These are phyloP conservation scores for Metschnikowia lachancei DNA, from an alignment of 805 yeast species.

Conservation along the genomic window DNA sequence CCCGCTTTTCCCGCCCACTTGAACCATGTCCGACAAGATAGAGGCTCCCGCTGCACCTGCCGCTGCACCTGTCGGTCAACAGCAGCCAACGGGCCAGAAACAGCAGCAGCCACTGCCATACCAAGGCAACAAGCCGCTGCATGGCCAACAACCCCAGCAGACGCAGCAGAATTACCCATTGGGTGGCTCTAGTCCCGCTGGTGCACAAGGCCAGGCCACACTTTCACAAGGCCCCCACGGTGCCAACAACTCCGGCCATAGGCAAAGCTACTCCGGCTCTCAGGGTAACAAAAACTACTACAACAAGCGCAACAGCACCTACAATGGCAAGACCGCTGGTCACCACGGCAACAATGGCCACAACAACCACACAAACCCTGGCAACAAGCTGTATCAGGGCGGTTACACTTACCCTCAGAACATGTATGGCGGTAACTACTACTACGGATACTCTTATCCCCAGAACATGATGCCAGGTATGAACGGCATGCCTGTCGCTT, in stretches of 20 bases:
- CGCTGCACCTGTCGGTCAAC: too few relatives aligned
- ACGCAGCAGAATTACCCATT: neutral
- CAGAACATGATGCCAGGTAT: conserved; percentile 19
- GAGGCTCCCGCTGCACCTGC: conserved; percentile 7
- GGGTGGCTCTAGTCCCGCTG: neutral
- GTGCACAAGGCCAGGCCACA: neutral
- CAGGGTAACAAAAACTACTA: conserved; percentile 15
- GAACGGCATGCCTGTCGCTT: conserved; percentile 17
- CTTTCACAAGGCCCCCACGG: conserved; percentile 1
- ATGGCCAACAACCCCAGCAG: conserved; percentile 1
- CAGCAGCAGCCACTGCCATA: conserved; percentile 9
- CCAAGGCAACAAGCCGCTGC: conserved; percentile 8
- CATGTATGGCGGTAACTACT: conserved; percentile 17
- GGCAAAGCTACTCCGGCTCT: conserved; percentile 8
- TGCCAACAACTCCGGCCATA: conserved; percentile 11
- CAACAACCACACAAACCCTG: conserved; percentile 4
- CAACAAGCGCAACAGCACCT: conserved; percentile 18
- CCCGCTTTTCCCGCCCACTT: neutral
- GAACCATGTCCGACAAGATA: conserved; percentile 13
- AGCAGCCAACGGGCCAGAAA: too few relatives aligned
- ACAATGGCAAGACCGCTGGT: conserved; percentile 13
- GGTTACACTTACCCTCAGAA: conserved; percentile 14
- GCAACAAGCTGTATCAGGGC: conserved; percentile 20
- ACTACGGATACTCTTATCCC: conserved; percentile 12
- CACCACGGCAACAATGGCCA: conserved; percentile 2